Conservation (phyloP, 2,329 filamentous ascomycete genomes). For the Diaporthe vexans region DNA sequence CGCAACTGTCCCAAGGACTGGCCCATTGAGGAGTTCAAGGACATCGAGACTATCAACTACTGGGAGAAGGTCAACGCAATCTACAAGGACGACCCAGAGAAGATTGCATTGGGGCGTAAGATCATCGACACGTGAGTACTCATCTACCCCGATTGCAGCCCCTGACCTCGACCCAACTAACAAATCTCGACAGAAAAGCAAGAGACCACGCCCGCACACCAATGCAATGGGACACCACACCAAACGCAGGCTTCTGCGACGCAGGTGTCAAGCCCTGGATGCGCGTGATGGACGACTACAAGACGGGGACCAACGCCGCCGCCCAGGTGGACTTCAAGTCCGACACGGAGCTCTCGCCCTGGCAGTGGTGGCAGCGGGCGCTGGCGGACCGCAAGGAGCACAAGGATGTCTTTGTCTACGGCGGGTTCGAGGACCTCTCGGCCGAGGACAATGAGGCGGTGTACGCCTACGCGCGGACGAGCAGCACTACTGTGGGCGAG, state of each 20-base stretch:
- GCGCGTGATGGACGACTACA: constrained; percentile 71
- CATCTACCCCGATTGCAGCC: neutral
- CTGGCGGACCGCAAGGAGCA: constrained; percentile 72
- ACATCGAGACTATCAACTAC: constrained; percentile 71
- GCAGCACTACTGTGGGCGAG: constrained; percentile 42
- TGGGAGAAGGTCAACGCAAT: constrained; percentile 55
- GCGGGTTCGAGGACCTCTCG: constrained; percentile 58
- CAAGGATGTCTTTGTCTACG: constrained; percentile 76
- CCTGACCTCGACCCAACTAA: neutral
- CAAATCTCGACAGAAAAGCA: constrained; percentile 43
- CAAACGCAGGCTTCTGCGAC: constrained; percentile 76
- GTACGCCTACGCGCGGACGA: constrained; percentile 46
- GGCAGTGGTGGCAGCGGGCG: constrained; percentile 71
- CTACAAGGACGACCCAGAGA: constrained; percentile 33
- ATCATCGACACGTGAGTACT: constrained; percentile 37
- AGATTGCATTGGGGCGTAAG: constrained; percentile 29
- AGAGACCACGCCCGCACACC: constrained; percentile 80
- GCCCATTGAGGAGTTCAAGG: constrained; percentile 76
- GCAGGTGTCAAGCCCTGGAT: constrained; percentile 72
- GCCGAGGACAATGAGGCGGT: constrained; percentile 39
- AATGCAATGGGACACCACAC: constrained; percentile 76
- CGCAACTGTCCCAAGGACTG: constrained; percentile 70
- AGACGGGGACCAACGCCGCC: constrained; percentile 68
- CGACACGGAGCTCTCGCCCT: constrained; percentile 36
- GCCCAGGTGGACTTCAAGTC: constrained; percentile 61